Evolutionary conservation across 805 yeast genomes (phyloP).

Genomic region (Wickerhamomyces silvicola): DNA sequence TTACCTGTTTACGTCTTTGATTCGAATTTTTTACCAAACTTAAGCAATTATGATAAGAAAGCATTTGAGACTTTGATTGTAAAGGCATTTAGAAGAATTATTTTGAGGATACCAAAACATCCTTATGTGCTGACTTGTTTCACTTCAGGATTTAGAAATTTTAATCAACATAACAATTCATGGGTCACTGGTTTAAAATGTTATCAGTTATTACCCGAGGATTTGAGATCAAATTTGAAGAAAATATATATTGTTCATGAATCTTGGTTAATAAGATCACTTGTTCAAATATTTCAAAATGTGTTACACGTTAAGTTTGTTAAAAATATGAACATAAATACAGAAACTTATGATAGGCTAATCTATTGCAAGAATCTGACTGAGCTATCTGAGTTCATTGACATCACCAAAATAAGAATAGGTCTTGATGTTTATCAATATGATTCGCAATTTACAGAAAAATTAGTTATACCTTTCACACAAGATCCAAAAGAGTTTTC

Average conservation of each 20-base stretch:
- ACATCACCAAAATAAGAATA: conserved; percentile 70
- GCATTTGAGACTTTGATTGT: conserved; percentile 34
- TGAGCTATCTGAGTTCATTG: conserved; percentile 38
- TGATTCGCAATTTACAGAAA: conserved; percentile 48
- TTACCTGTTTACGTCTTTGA: conserved; percentile 79
- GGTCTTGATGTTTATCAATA: conserved; percentile 69
- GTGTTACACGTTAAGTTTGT: conserved; percentile 46
- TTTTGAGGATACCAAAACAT: conserved; percentile 50
- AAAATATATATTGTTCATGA: conserved; percentile 82
- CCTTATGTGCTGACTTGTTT: conserved; percentile 68
- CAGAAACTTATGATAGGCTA: conserved; percentile 13
- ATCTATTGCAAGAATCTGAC: conserved; percentile 31
- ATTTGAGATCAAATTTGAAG: conserved; percentile 44
- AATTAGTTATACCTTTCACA: conserved; percentile 40
- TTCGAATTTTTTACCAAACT: conserved; percentile 69
- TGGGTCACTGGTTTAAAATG: conserved; percentile 72
- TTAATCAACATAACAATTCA: conserved; percentile 31
- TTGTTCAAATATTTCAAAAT: conserved; percentile 64
- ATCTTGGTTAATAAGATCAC: conserved; percentile 78
- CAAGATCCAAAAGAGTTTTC: conserved; percentile 23
- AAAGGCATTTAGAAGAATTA: conserved; percentile 50
- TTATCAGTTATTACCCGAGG: conserved; percentile 51
- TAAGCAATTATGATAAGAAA: conserved; percentile 33
- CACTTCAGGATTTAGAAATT: conserved; percentile 69
- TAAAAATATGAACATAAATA: conserved; percentile 16